Base-by-base conservation (phyloP, 768 basidiomycete genomes). In the Leucogyrophana mollusca region DNA sequence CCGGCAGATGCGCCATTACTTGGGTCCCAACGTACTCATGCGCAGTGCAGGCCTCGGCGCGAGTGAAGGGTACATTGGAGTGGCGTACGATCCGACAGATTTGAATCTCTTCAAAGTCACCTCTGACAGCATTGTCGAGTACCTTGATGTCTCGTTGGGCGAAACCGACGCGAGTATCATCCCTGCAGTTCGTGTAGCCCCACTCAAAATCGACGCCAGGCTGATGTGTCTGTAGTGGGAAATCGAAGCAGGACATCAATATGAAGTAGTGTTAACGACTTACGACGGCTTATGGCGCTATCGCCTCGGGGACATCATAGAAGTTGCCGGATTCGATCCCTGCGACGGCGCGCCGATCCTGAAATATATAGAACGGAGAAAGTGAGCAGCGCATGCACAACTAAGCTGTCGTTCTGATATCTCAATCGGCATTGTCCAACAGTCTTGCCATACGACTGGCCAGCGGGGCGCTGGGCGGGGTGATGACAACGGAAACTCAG, bases 231-330 rank as follows among this genome's bases (percentile, higher is more conserved):
- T 21, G 6, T 23, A 60, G 56, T 46, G 58, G 38, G 46, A 54
- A 40, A 43, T 49, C 7, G 17, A 55, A 40, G 11, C 43, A 16
- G 59, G 59, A 9, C 20, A 23, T 16, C 40, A 33, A 1, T 60
- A 62, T 27, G 57, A 59, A 18, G 20, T 56, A 33, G 46, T 58
- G 2, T 21, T 60, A 8, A 57, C 54, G 1, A 47, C 53, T 4
- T 52, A 53, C 6, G 49, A 50, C 18, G 49, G 49, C 13, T 18
- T 50, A n/a, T 50, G 49, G 50, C 36, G 46, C 9, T 51, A n/a
- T 16, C 34, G 41, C 25, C 3, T 48, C 21, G 27, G 25, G 16
- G 46, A 51, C 32, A 27, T 40, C 6, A 25, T 52, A 21, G 25
- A 35, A 4, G 34, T 52, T 11, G 35, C 25, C 11, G 50, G 50